phyloP scores from a whole-genome alignment of 2,329 filamentous ascomycete species.

The Alternaria rosae region DNA sequence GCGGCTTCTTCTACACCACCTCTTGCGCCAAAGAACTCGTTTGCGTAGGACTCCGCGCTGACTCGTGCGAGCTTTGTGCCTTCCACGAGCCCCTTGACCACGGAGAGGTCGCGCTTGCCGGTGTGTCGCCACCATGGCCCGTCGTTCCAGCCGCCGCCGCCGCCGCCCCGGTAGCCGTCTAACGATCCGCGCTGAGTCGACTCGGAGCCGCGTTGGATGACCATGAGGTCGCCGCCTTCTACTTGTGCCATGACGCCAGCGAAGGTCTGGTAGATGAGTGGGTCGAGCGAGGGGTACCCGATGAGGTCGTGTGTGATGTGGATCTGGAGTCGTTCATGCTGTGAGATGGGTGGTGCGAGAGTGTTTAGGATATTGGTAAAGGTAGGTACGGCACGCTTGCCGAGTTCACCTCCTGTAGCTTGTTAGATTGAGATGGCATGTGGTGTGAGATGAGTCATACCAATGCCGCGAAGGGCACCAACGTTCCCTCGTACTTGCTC shows the following conservation, averaged over 20 bases:
- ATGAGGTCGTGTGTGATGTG: constrained; percentile 96
- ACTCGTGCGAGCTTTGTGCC: constrained; percentile 91
- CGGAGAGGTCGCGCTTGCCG: constrained; percentile 75
- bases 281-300: constrained; percentile 92
- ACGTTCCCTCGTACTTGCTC: constrained; percentile 93
- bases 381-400: constrained; percentile 80
- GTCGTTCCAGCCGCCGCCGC: constrained; percentile 80
- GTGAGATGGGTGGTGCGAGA: constrained; percentile 93
- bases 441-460: constrained; percentile 56
- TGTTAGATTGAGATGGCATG: constrained; percentile 19
- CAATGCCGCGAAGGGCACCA: constrained; percentile 75
- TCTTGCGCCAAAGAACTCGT: constrained; percentile 79
- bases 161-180: constrained; percentile 63
- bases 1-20: constrained; percentile 85
- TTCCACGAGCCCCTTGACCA: constrained; percentile 81
- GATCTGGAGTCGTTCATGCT: constrained; percentile 95
- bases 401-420: constrained; percentile 73
- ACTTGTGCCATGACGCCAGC: constrained; percentile 98
- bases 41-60: constrained; percentile 85
- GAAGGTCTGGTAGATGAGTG: constrained; percentile 90
- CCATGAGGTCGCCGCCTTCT: constrained; percentile 92
- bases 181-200: constrained; percentile 73
- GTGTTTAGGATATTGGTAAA: constrained; percentile 96
- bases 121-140: constrained; percentile 93
- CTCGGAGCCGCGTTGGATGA: constrained; percentile 92